phyloP scores from a whole-genome alignment of 768 basidiomycete genomes.

The Pleurotus giganteus region DNA sequence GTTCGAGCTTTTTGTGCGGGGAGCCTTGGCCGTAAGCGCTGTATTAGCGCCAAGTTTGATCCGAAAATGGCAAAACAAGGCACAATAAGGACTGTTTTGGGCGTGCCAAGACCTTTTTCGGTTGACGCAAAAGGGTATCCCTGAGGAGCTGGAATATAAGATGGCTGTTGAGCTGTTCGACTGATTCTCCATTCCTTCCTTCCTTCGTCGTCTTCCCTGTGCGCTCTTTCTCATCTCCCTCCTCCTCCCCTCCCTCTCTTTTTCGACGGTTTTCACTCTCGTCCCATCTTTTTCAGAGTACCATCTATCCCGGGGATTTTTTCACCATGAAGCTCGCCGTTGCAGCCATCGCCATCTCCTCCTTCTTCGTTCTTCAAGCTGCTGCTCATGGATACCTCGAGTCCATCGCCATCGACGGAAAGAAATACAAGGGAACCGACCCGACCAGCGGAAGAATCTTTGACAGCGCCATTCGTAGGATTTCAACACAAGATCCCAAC shows the following conservation, averaged over 20 bases:
- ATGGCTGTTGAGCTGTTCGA: neutral
- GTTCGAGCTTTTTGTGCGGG: neutral
- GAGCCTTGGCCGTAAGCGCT: slow-evolving; percentile 1
- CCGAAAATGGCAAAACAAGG: neutral
- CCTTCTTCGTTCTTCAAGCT: slow-evolving; percentile 17
- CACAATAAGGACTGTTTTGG: neutral
- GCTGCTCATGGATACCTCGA: slow-evolving; percentile 46
- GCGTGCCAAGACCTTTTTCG: slow-evolving; percentile 5
- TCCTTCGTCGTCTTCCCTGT: slow-evolving; percentile 5
- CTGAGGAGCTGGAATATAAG: slow-evolving; percentile 3
- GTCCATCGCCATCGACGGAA: slow-evolving; percentile 37
- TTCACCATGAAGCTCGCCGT: slow-evolving; percentile 2
- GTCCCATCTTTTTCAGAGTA: neutral
- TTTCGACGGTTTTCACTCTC: neutral
- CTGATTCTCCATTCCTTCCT: slow-evolving; percentile 1
- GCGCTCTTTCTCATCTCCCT: neutral
- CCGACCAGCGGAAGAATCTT: slow-evolving; percentile 18
- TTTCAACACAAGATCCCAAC: slow-evolving; percentile 7
- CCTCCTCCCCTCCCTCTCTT: neutral
- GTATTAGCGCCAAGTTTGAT: neutral
- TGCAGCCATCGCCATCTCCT: slow-evolving; percentile 6
- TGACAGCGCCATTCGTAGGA: slow-evolving; percentile 4
- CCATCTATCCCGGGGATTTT: neutral
- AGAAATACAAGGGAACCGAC: slow-evolving; percentile 33
- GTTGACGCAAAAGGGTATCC: slow-evolving; percentile 3